Conservation (phyloP, 225 moss, liverwort and hornwort species). For the Pseudoscleropodium purum region DNA sequence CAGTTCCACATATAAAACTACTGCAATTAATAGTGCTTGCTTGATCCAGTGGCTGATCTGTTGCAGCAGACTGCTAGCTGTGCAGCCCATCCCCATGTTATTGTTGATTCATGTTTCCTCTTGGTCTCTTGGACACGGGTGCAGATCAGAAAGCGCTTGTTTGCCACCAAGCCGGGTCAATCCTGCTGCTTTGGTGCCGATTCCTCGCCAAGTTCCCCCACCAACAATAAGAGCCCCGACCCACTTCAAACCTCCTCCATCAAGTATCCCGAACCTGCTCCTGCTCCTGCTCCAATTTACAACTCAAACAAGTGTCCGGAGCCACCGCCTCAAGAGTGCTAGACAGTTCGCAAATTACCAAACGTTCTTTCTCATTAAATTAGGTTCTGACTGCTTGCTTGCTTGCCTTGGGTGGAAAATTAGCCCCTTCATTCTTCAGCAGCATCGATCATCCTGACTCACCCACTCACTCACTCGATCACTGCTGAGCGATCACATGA, state of each 20-base stretch:
- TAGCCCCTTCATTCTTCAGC: neutral
- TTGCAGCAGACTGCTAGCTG: no score
- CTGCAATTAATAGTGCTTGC: no score
- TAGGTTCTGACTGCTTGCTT: neutral
- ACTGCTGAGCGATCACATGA: neutral
- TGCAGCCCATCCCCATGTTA: no score
- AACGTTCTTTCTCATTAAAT: neutral
- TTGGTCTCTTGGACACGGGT: neutral
- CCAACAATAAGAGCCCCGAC: neutral
- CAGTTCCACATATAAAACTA: neutral
- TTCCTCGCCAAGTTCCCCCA: neutral
- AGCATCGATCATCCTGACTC: neutral
- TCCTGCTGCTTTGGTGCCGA: neutral
- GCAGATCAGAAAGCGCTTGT: slow-evolving; percentile 21
- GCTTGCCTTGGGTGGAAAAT: no score
- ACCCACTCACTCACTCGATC: no score
- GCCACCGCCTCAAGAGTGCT: neutral
- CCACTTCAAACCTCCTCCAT: neutral
- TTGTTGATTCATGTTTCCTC: neutral
- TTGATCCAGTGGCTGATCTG: neutral
- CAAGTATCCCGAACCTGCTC: neutral
- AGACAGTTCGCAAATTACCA: neutral
- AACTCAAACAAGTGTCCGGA: neutral
- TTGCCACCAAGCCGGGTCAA: neutral
- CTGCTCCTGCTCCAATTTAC: neutral